Base-by-base conservation (phyloP, 495 filamentous ascomycete species). In the Xylaria nigripes region DNA sequence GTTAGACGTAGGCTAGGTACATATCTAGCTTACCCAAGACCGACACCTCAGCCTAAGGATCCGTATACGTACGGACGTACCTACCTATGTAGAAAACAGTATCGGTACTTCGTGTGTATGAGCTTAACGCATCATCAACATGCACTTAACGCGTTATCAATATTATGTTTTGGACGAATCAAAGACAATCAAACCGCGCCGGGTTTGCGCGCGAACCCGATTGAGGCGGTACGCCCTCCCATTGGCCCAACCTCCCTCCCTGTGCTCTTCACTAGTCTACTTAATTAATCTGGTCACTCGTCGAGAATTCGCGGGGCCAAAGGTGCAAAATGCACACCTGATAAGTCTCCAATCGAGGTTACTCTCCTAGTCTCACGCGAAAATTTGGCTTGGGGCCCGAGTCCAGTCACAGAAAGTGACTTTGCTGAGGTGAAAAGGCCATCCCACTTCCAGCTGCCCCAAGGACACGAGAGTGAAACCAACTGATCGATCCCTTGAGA, bases 161-260 rank as follows among this genome's bases (percentile, higher is more conserved):
- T 13, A 36, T 36, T 36, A n/a, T 36, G 2, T 12, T 12, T 12
- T 12, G 2, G 32, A 36, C 32, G 13, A 30, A 36, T n/a, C 22
- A 54, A n/a, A 48, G 32, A 23, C 51, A 16, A n/a, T 24, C 51
- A 30, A 30, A 38, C 15, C 43, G 45, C 30, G 51, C 51, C 30
- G 34, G 42, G 18, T 18, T 15, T 19, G 44, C 51, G 44, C 43
- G 32, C 43, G n/a, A n/a, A n/a, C 42, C 18, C 4, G 12, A 7
- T 2, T n/a, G 58, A 58, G 54, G 59, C 54, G 60, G 61, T 55
- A 63, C 16, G 19, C 36, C 23, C 56, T 62, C 60, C 51, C 36
- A 73, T 76, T 76, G 71, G 72, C 24, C 41, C 24, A 23, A 51
- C 56, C 29, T 27, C 60, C 56, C 29, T 27, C 60, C 32, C 32